Base-by-base conservation (phyloP, 768 basidiomycete genomes). In the Kwoniella newhampshirensis region DNA sequence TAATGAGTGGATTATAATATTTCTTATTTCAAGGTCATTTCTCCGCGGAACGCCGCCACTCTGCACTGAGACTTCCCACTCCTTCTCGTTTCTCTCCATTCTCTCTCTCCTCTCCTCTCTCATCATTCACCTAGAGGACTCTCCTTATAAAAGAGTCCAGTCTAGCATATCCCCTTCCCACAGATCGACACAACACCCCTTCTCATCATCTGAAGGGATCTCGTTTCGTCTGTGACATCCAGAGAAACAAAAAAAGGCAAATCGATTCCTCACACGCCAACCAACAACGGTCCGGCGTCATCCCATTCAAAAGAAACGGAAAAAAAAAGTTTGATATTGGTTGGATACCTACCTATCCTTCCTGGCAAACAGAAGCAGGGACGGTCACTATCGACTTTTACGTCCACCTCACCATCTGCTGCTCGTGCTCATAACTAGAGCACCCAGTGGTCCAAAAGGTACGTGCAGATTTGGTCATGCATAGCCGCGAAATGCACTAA, bases 121-220 rank as follows among this genome's bases (percentile, higher is more conserved):
- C 55, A 27, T 44, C 55, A 36, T 28, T 47, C 23, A 51, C 32
- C 32, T 41, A 54, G 30, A 41, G 52, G 52, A 54, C 52, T 41
- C 37, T 54, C 42, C 21, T 23, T 44, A 51, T 28, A 20, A 51
- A n/a, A 6, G 41, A 32, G 41, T 40, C 37, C 17, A 27, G 50
- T 51, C 50, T 51, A 51, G 39, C 23, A 36, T 51, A 27, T 27
- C 15, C n/a, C 18, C 41, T n/a, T 36, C 9, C 26, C 44, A 25
- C 23, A 15, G 25, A 3, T 15, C 27, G 27, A 27, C 20, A 25
- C 50, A 40, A 41, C 50, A 11, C 18, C 23, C 17, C 25, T 39
- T 39, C 23, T 40, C 37, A 36, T 23, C 11, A 40, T n/a, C 47
- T 12, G 20, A 1, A 48, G 47, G 26, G 23, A 40, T 15, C 26